Conservation (phyloP, 1,284 basidiomycete genomes). For the Apiotrichum akiyoshidainum region DNA sequence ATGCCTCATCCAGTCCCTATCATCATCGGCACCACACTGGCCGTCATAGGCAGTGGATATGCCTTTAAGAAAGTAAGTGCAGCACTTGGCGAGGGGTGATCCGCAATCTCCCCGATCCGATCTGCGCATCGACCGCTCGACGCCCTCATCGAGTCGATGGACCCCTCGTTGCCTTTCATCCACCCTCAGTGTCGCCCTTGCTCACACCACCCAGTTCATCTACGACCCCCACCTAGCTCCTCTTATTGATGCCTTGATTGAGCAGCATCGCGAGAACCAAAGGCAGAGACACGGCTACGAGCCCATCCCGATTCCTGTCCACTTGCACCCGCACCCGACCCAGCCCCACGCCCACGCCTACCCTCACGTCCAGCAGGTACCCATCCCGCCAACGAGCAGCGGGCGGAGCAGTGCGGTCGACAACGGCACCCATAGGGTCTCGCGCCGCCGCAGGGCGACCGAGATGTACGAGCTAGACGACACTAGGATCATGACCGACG, state of each 20-base stretch:
- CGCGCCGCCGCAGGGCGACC: conserved; percentile 11
- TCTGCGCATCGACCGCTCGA: too few relatives aligned
- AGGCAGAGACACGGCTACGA: conserved; percentile 1
- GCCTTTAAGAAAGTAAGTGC: conserved; percentile 44
- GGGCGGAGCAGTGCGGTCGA: conserved; percentile 12
- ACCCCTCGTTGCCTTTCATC: too few relatives aligned
- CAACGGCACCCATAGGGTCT: neutral
- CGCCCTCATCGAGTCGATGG: too few relatives aligned
- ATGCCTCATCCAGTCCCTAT: conserved; percentile 42
- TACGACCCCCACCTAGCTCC: conserved; percentile 47
- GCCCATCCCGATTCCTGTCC: conserved; percentile 3
- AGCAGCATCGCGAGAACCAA: conserved; percentile 15
- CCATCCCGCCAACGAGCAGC: neutral
- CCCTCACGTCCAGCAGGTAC: neutral
- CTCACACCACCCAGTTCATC: conserved; percentile 29
- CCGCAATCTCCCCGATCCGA: too few relatives aligned
- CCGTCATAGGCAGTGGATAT: conserved; percentile 40
- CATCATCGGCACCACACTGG: conserved; percentile 40
- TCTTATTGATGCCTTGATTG: conserved; percentile 37
- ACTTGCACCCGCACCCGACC: neutral
- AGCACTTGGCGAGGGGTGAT: too few relatives aligned
- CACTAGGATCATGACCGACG: conserved; percentile 5
- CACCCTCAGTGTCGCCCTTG: neutral
- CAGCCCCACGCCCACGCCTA: neutral
- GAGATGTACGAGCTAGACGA: conserved; percentile 23